Evolutionary conservation across 2,329 filamentous ascomycete genomes (phyloP), one percentile per base, ranked within the genome.

Genomic region (Nemania abortiva): DNA sequence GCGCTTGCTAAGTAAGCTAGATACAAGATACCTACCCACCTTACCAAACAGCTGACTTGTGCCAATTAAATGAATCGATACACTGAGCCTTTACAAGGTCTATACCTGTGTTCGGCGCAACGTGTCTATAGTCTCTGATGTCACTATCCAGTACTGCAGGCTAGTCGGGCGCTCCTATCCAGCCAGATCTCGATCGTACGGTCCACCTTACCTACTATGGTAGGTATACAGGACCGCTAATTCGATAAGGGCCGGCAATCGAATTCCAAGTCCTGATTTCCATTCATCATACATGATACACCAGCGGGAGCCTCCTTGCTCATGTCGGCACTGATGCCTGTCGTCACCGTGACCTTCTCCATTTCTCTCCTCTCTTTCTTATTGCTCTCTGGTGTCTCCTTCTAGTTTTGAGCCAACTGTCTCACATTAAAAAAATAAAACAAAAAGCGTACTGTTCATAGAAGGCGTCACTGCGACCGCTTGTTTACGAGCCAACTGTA

Each of bases 241-340:
- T 54, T 42, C 54, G 54, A 39, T 24, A 27, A 56, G 31, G 34
- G 24, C 31, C 31, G n/a, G 53, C 58, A 47, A 45, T 57, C 22
- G 45, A 47, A 53, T 53, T 10, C 65, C 15, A 55, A 52, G 27
- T 24, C 39, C 47, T n/a, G 63, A 47, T 59, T 66, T 59, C 53
- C 39, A 45, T 63, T 50, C 58, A 66, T 71, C 66, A 63, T 69
- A 69, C 69, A 62, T 69, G 52, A 61, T 62, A 65, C 52, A 61
- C 31, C 55, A 58, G 47, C 22, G 50, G 60, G 50, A 58, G 52
- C 59, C 65, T 68, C 65, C 61, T 66, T 65, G 52, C 56, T 68
- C 61, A 53, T 42, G 22, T 70, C 65, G 61, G 65, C 47, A 42
- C 65, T 63, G 65, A 34, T 70, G 60, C 65, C 37, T 60, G 50